Percentiles rank a stretch among this genome's conserved stretches.
Evolutionary conservation across 192 early-diverging fungal genomes (phyloP).

Genomic region (Cetraspora pellucida): DNA sequence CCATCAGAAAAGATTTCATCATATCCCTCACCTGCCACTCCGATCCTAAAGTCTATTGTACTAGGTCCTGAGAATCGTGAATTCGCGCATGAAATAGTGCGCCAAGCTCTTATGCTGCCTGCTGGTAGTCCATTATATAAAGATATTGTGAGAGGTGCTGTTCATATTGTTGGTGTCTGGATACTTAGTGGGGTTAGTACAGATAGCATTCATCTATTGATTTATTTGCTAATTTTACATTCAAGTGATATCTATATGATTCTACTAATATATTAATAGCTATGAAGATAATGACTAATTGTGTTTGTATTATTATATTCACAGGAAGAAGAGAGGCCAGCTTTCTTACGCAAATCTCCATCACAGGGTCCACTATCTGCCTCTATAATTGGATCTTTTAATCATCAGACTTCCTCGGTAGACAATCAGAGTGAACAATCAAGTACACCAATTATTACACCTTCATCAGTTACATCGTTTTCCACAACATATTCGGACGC

Average conservation of each 20-base stretch:
- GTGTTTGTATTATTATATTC: too few relatives aligned
- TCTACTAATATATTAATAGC: background rate
- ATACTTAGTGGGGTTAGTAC: slow-evolving; percentile 48
- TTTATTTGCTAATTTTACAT: background rate
- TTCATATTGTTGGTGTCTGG: slow-evolving; percentile 72
- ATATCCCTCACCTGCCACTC: slow-evolving; percentile 59
- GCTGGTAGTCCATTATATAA: slow-evolving; percentile 55
- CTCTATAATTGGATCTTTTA: slow-evolving; percentile 27
- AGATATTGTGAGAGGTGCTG: slow-evolving; percentile 65
- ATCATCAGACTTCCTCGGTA: slow-evolving; percentile 5
- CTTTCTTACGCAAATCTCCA: slow-evolving; percentile 55
- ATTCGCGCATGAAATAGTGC: slow-evolving; percentile 75
- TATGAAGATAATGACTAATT: too few relatives aligned
- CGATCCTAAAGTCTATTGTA: slow-evolving; percentile 64
- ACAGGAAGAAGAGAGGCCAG: slow-evolving; percentile 72
- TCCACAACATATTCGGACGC: slow-evolving; percentile 44
- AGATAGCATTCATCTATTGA: background rate
- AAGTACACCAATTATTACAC: background rate
- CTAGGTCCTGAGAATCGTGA: slow-evolving; percentile 62
- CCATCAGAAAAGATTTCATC: slow-evolving; percentile 37
- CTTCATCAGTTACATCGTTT: background rate
- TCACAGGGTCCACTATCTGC: slow-evolving; percentile 22
- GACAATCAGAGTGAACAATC: slow-evolving; percentile 16
- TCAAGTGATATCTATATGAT: background rate
- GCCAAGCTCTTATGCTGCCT: slow-evolving; percentile 72